Percentiles rank a stretch among this genome's conserved stretches.
phyloP scores from a whole-genome alignment of 805 yeast genomes.

The Myxozyma neotropica region DNA sequence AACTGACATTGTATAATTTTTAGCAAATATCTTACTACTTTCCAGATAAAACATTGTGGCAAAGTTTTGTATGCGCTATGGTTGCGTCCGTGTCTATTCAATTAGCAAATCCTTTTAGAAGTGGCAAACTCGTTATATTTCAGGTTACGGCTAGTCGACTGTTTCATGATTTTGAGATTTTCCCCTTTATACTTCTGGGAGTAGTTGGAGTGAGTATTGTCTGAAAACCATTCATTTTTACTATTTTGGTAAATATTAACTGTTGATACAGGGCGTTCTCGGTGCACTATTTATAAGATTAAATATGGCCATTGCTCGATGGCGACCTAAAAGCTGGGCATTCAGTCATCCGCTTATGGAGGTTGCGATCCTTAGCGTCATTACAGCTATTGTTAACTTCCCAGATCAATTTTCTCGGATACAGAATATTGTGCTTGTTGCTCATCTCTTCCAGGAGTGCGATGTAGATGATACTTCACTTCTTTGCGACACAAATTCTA shows the following conservation, averaged over 20 bases:
- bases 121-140: constrained; percentile 58
- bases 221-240: too few species aligned
- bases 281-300: constrained; percentile 27
- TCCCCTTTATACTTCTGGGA: constrained; percentile 76
- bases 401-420: constrained; percentile 57
- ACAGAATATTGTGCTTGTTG: constrained; percentile 59
- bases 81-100: constrained; percentile 65
- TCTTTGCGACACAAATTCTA: background rate
- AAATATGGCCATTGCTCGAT: constrained; percentile 32
- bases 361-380: constrained; percentile 50
- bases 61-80: constrained; percentile 77
- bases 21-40: constrained; percentile 69
- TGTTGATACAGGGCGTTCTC: constrained; percentile 34
- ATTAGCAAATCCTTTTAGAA: constrained; percentile 53
- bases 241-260: constrained; percentile 53
- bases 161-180: constrained; percentile 70
- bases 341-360: constrained; percentile 49
- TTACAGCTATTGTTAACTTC: constrained; percentile 59
- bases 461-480: constrained; percentile 35
- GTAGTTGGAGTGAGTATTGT: constrained; percentile 59
- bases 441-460: constrained; percentile 74
- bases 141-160: constrained; percentile 62
- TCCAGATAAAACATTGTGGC: constrained; percentile 74
- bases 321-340: constrained; percentile 33
- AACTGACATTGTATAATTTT: constrained; percentile 36